A percentile compares a stretch with the other conserved stretches of the same genome.
These are phyloP conservation scores for Pyronema omphalodes DNA, from an alignment of 495 filamentous ascomycete genomes.

Conservation along the genomic window DNA sequence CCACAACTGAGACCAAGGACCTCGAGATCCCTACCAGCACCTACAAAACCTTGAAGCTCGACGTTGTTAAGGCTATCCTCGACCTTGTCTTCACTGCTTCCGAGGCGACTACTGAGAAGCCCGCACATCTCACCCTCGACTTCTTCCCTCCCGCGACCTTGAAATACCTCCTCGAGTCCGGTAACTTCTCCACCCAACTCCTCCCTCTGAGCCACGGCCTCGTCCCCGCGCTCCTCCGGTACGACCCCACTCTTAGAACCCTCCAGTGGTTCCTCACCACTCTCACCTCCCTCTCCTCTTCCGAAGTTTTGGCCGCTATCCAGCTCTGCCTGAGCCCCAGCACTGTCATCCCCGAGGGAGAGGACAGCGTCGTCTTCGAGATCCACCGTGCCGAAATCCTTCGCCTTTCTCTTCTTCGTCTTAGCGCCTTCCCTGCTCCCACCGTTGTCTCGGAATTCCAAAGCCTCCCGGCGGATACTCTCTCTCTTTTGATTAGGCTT, in stretches of 20 bases:
- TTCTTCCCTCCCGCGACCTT: constrained; percentile 19
- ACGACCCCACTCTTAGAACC: constrained; percentile 15
- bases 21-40: neutral
- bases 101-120: neutral
- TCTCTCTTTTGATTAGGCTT: constrained; percentile 11
- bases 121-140: constrained; percentile 5
- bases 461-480: constrained; percentile 9
- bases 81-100: constrained; percentile 13
- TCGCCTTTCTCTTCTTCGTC: constrained; percentile 12
- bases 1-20: neutral
- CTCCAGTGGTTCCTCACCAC: constrained; percentile 17
- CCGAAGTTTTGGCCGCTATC: constrained; percentile 15
- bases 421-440: constrained; percentile 12
- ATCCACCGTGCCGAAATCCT: constrained; percentile 13
- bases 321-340: constrained; percentile 3
- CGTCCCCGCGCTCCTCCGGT: constrained; percentile 7
- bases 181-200: constrained; percentile 16
- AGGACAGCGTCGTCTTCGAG: constrained; percentile 11
- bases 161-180: constrained; percentile 20
- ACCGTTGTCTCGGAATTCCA: constrained; percentile 10
- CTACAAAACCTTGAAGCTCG: constrained; percentile 7
- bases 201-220: constrained; percentile 12
- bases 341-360: neutral
- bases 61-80: constrained; percentile 16
- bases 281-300: constrained; percentile 3